Evolutionary conservation across 2,329 filamentous ascomycete species (phyloP).

Genomic region (Pseudofabraea citricarpa): DNA sequence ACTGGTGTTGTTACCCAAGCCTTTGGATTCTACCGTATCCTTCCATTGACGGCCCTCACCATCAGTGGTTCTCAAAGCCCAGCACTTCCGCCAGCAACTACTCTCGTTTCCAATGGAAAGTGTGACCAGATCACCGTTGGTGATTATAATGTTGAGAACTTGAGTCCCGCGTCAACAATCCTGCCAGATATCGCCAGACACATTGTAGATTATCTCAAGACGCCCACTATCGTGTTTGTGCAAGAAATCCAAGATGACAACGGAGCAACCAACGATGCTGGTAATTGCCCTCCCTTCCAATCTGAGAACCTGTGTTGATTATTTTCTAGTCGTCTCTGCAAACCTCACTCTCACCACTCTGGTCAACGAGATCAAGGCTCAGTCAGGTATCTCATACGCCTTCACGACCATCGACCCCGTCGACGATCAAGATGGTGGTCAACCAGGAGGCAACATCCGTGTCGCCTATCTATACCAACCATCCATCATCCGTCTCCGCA

Average conservation of each 20-base stretch:
- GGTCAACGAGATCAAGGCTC: constrained; percentile 43
- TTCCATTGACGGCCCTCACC: constrained; percentile 55
- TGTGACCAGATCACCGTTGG: constrained; percentile 61
- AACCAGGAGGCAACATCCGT: constrained; percentile 68
- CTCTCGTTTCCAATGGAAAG: constrained; percentile 46
- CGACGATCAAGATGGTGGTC: constrained; percentile 58
- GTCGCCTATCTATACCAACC: constrained; percentile 65
- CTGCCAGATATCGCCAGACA: constrained; percentile 56
- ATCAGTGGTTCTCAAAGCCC: constrained; percentile 40
- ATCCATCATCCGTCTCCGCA: constrained; percentile 51
- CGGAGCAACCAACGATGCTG: constrained; percentile 55
- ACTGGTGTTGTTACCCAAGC: constrained; percentile 63
- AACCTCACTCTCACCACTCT: constrained; percentile 57
- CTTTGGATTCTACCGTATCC: constrained; percentile 65
- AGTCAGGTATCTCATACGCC: constrained; percentile 47
- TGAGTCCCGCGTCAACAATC: constrained; percentile 50
- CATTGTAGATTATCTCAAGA: constrained; percentile 58
- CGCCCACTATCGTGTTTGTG: constrained; percentile 61
- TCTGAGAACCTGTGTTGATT: background rate
- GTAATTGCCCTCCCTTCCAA: constrained; percentile 14
- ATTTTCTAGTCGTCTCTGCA: constrained; percentile 38
- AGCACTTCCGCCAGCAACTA: constrained; percentile 42
- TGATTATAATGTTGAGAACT: constrained; percentile 68
- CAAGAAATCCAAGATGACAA: constrained; percentile 69
- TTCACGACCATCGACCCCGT: constrained; percentile 56